A percentile compares a stretch with the other conserved stretches of the same genome.
Evolutionary conservation across 2,329 filamentous ascomycete species (phyloP).

Genomic region (Hypoxylon sp.): DNA sequence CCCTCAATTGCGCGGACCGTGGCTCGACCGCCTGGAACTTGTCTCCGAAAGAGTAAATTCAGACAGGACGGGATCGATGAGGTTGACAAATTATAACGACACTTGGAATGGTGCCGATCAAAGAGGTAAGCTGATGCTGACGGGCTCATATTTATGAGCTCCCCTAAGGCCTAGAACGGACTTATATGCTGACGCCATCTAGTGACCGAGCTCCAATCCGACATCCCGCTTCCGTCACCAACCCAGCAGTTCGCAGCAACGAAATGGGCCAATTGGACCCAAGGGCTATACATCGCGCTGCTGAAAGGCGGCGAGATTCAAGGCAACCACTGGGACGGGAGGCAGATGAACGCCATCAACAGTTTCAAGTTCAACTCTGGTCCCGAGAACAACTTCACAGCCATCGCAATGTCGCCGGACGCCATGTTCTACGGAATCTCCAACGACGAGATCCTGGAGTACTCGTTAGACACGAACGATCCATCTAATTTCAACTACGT

Average conservation of each 20-base stretch:
- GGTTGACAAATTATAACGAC: conserved; percentile 41
- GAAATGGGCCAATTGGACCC: conserved; percentile 46
- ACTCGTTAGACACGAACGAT: conserved; percentile 43
- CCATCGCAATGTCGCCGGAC: conserved; percentile 49
- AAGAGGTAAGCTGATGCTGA: conserved; percentile 35
- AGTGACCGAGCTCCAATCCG: conserved; percentile 39
- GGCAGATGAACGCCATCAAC: conserved; percentile 37
- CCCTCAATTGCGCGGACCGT: conserved; percentile 38
- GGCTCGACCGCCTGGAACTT: conserved; percentile 42
- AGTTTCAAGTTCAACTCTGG: conserved; percentile 47
- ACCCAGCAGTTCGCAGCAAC: conserved; percentile 47
- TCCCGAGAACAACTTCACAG: conserved; percentile 46
- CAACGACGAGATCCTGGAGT: conserved; percentile 48
- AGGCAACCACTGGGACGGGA: conserved; percentile 40
- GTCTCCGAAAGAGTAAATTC: conserved; percentile 37
- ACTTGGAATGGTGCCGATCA: conserved; percentile 40
- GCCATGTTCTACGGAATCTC: conserved; percentile 52
- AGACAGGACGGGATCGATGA: conserved; percentile 37
- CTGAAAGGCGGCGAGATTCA: conserved; percentile 36
- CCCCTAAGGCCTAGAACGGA: not conserved
- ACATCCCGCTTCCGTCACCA: conserved; percentile 36
- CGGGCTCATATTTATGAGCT: not conserved
- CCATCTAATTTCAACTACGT: conserved; percentile 50
- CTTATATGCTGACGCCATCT: conserved; percentile 16
- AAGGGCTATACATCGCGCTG: conserved; percentile 45